Evolutionary conservation across 495 filamentous ascomycete species (phyloP), one percentile per base, ranked within the genome.

Genomic region (Emericellopsis terricola): DNA sequence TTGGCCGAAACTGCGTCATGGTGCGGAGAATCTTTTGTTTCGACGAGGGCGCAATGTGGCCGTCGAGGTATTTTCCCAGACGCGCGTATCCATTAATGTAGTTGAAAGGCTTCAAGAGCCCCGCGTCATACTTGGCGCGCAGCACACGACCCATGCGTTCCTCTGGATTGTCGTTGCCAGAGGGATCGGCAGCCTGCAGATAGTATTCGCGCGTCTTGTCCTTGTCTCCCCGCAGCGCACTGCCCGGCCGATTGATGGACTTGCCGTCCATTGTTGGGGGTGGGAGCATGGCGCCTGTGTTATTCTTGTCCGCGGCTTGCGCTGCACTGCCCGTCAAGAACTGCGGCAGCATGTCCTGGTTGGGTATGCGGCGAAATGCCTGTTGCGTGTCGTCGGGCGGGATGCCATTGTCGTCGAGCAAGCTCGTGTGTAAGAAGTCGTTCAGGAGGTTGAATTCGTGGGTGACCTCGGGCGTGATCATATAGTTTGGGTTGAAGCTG

Each of bases 391-490:
- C 81, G 35, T 73, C 71, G 36, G 68, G 53, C 36, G 78, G 68
- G 29, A 78, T 54, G 3, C 62, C 64, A 23, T 69, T 70, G 50
- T 92, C 85, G 49, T 94, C 84, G 31, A 92, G 56, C 19, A 96
- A 56, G 52, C 77, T 85, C 42, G 72, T 86, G 52, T 77, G 85
- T 40, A 96, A 69, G 50, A 96, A 99, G 53, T 96, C 85, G 44
- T 91, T 93, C 40, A 99, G 69, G 38, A 94, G 62, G 47, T 93
- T 92, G 50, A 92, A 94, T 56, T 99, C 89, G 52, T 82, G 85
- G 19, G 80, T 83, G 39, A 93, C 79, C 52, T 99, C 89, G 38
- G 82, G 82, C 17, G 84, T 76, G 58, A 94, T 87, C 79, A 93
- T 85, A 60, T 89, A 94, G 44, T 78, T 85, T 36, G 84, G 80